These are phyloP conservation scores for Monilinia aucupariae DNA, from an alignment of 2,329 filamentous ascomycete species.

Conservation along the genomic window DNA sequence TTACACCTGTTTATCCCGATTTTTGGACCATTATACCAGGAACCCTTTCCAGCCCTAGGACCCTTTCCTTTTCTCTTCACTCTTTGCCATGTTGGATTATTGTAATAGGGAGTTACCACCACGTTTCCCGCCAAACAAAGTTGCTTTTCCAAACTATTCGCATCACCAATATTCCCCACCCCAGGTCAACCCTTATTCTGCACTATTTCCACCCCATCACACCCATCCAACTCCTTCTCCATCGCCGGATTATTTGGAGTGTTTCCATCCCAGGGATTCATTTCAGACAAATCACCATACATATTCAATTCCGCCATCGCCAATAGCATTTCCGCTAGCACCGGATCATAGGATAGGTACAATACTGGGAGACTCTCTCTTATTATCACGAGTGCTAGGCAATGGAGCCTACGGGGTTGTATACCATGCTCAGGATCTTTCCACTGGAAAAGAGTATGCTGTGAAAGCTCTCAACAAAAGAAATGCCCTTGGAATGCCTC, in stretches of 20 bases:
- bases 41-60: slow-evolving; percentile 10
- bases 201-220: not conserved
- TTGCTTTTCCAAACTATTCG: slow-evolving; percentile 3
- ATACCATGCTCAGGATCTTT: slow-evolving; percentile 81
- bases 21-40: slow-evolving; percentile 15
- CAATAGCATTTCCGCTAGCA: slow-evolving; percentile 14
- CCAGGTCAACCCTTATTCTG: not conserved
- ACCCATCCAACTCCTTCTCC: slow-evolving; percentile 6
- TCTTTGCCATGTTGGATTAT: slow-evolving; percentile 16
- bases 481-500: slow-evolving; percentile 60
- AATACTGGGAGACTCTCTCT: slow-evolving; percentile 62
- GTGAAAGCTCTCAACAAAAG: slow-evolving; percentile 96
- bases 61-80: slow-evolving; percentile 11
- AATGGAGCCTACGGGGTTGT: slow-evolving; percentile 96
- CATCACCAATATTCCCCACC: slow-evolving; percentile 4
- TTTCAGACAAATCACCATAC: slow-evolving; percentile 23
- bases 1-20: slow-evolving; percentile 12
- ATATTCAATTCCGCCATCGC: slow-evolving; percentile 22
- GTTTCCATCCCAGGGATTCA: not conserved
- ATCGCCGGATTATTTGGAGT: not conserved
- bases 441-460: slow-evolving; percentile 67
- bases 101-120: slow-evolving; percentile 9
- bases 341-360: slow-evolving; percentile 81
- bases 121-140: slow-evolving; percentile 4
- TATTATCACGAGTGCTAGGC: slow-evolving; percentile 79